A percentile compares a stretch with the other conserved stretches of the same genome.
phyloP scores from a whole-genome alignment of 2,329 filamentous ascomycete species.

The Pseudogymnoascus sp. region DNA sequence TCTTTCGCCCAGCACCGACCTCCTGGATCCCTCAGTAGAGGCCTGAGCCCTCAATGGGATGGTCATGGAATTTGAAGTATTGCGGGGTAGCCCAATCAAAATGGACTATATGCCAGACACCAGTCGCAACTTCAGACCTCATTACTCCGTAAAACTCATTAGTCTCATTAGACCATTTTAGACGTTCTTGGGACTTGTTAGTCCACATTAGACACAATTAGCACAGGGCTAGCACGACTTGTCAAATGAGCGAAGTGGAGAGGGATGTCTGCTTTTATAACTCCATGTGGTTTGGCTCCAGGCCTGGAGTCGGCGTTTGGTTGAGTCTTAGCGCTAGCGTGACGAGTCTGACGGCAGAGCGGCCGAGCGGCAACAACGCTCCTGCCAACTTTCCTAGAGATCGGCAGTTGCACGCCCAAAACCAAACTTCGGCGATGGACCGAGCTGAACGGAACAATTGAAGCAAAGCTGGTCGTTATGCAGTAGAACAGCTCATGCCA shows the following conservation, averaged over 20 bases:
- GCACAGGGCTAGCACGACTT: neutral
- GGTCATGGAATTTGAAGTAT: neutral
- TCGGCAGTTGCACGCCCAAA: neutral
- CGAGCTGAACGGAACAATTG: neutral
- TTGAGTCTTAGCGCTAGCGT: neutral
- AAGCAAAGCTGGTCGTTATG: neutral
- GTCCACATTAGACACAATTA: neutral
- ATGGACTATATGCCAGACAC: neutral
- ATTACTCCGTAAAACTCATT: neutral
- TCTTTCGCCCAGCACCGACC: neutral
- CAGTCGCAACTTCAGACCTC: neutral
- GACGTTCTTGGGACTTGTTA: neutral
- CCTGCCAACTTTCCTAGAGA: neutral
- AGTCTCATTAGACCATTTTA: neutral
- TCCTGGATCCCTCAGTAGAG: neutral
- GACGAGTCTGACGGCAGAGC: neutral
- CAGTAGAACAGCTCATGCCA: neutral
- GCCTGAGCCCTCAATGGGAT: neutral
- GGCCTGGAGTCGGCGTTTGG: neutral
- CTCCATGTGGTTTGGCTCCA: neutral
- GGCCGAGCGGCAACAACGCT: neutral
- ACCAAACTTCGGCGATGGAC: neutral
- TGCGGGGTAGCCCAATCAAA: conserved; percentile 1
- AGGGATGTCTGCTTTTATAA: neutral
- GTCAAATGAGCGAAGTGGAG: conserved; percentile 1